phyloP scores from a whole-genome alignment of 148 eudicot genomes.

The Rhododendron williamsianum region DNA sequence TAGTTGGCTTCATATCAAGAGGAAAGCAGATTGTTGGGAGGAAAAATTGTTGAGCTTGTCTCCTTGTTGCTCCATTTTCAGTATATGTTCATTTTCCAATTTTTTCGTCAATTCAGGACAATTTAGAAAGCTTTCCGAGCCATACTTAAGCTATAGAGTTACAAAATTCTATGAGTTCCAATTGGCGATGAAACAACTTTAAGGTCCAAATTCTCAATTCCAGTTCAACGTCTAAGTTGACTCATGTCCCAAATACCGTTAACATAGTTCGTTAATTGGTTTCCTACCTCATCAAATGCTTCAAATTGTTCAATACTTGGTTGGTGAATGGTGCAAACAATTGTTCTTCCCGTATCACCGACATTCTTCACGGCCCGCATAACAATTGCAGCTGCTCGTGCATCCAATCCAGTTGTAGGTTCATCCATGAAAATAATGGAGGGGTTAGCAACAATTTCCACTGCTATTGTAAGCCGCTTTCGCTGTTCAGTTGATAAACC shows the following conservation, averaged over 20 bases:
- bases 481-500: conserved; percentile 85
- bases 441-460: conserved; percentile 84
- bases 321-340: conserved; percentile 91
- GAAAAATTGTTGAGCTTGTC: background rate
- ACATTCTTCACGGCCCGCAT: conserved; percentile 47
- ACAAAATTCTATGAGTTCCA: background rate
- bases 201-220: background rate
- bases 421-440: conserved; percentile 87
- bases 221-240: background rate
- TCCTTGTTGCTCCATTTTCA: background rate
- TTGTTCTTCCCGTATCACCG: conserved; percentile 73
- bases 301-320: conserved; percentile 88
- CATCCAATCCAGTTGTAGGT: conserved; percentile 84
- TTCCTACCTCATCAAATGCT: conserved; percentile 74
- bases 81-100: background rate
- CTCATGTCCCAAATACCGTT: background rate
- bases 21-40: background rate
- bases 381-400: conserved; percentile 48
- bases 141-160: background rate
- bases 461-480: conserved; percentile 76
- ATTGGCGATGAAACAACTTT: background rate
- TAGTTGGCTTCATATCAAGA: background rate
- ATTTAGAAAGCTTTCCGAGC: background rate
- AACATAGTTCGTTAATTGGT: background rate
- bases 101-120: background rate